Evolutionary conservation across 306 rosid species (phyloP).

Genomic region (Lathyrus aphaca): DNA sequence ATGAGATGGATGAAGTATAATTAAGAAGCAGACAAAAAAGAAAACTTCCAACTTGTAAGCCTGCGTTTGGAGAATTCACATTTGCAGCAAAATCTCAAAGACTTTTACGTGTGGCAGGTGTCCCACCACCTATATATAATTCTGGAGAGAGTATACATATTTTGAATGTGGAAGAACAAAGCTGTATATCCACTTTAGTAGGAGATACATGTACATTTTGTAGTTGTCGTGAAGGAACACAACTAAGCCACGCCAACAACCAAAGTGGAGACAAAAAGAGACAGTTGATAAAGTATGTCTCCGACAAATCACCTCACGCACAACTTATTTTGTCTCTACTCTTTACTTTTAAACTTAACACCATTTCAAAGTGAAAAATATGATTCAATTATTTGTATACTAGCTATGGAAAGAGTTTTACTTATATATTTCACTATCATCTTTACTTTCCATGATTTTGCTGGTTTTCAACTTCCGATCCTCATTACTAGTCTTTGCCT

Average conservation of each 20-base stretch:
- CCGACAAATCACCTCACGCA: slow-evolving; percentile 52
- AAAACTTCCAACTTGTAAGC: no score
- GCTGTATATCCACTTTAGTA: no score
- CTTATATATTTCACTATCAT: neutral
- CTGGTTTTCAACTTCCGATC: slow-evolving; percentile 25
- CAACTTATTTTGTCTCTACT: slow-evolving; percentile 52
- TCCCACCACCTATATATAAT: no score
- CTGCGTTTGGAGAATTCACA: no score
- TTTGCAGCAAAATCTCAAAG: no score
- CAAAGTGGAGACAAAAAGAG: slow-evolving; percentile 39
- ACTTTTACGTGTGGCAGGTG: no score
- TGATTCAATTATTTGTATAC: no score
- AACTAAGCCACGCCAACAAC: slow-evolving; percentile 25
- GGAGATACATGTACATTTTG: neutral
- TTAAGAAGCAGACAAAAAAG: no score
- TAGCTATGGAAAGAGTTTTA: no score
- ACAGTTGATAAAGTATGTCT: slow-evolving; percentile 36
- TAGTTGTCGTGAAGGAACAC: slow-evolving; percentile 5
- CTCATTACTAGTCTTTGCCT: slow-evolving; percentile 24
- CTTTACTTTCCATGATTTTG: slow-evolving; percentile 13
- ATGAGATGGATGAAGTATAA: no score
- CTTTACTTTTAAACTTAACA: slow-evolving; percentile 35
- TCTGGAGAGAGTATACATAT: neutral
- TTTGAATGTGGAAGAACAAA: no score
- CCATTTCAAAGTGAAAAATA: slow-evolving; percentile 1